phyloP scores from a whole-genome alignment of 129 eudicot genomes.

The Calendula officinalis region DNA sequence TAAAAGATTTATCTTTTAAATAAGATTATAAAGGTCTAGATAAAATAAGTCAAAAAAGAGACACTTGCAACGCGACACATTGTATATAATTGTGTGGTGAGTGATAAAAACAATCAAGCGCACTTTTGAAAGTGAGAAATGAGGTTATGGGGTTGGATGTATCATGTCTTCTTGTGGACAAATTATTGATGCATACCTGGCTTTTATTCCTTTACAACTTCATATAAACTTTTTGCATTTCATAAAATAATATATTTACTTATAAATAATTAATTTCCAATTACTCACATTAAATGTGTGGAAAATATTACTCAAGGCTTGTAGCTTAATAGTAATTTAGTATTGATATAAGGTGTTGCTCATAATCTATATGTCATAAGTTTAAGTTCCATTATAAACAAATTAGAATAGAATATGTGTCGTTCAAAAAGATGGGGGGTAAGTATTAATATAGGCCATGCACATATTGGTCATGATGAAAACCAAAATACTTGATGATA shows the following conservation, averaged over 20 bases:
- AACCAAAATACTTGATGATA: background rate
- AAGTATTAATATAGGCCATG: slow-evolving; percentile 9
- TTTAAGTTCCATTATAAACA: no score
- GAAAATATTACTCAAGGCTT: background rate
- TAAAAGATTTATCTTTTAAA: background rate
- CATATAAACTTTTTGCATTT: slow-evolving; percentile 20
- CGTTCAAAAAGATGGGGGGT: no score
- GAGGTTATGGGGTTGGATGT: slow-evolving; percentile 20
- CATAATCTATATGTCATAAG: no score
- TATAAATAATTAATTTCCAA: background rate
- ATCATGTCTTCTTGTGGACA: slow-evolving; percentile 35
- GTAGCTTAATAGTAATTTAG: no score
- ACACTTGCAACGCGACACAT: slow-evolving; percentile 12
- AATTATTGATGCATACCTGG: slow-evolving; percentile 37
- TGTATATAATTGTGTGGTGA: slow-evolving; percentile 25
- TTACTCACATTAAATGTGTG: background rate
- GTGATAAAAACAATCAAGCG: slow-evolving; percentile 22
- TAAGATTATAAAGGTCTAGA: background rate
- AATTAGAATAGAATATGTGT: no score
- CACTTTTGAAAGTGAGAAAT: slow-evolving; percentile 26
- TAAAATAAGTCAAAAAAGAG: slow-evolving; percentile 15
- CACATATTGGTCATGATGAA: background rate
- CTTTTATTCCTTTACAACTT: slow-evolving; percentile 17
- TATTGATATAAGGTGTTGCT: no score
- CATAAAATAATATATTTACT: slow-evolving; percentile 22